These are phyloP conservation scores for Comarum palustre DNA, from an alignment of 306 rosid genomes.

Conservation along the genomic window DNA sequence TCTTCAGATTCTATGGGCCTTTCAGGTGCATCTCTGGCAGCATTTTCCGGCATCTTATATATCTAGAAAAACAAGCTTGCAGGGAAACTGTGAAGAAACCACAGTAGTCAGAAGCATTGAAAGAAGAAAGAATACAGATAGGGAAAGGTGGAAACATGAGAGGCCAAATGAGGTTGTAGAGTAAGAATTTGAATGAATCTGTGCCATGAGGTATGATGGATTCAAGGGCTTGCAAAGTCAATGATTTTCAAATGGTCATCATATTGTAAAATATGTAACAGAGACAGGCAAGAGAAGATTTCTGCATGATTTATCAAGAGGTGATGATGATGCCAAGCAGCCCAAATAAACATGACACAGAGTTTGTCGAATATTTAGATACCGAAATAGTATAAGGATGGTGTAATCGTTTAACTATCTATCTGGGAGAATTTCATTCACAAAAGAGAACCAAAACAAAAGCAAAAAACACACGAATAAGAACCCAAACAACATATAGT, in stretches of 20 bases:
- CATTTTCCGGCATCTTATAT: constrained; percentile 50
- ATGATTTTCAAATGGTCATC: constrained; percentile 46
- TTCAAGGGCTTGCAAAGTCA: constrained; percentile 54
- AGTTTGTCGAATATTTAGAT: constrained; percentile 40
- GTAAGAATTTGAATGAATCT: constrained; percentile 56
- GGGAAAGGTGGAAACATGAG: constrained; percentile 72
- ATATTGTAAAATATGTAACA: constrained; percentile 39
- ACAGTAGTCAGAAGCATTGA: constrained; percentile 69
- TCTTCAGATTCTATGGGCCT: constrained; percentile 54
- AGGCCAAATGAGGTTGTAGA: constrained; percentile 67
- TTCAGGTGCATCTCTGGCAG: constrained; percentile 39
- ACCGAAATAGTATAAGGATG: constrained; percentile 41
- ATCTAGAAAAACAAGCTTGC: constrained; percentile 68
- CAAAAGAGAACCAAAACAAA: constrained; percentile 27
- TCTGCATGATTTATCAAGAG: constrained; percentile 57
- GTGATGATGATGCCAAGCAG: constrained; percentile 46
- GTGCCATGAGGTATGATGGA: constrained; percentile 65
- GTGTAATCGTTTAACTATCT: constrained; percentile 50
- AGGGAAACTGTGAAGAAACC: constrained; percentile 69
- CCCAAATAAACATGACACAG: constrained; percentile 43
- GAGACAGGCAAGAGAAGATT: constrained; percentile 54
- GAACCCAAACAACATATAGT: constrained; percentile 37
- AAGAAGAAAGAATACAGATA: constrained; percentile 63
- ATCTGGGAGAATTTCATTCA: constrained; percentile 44
- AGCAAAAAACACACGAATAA: constrained; percentile 42